Evolutionary conservation across 1,139 yeast genomes (phyloP).

Genomic region (Debaryomyces fabryi): DNA sequence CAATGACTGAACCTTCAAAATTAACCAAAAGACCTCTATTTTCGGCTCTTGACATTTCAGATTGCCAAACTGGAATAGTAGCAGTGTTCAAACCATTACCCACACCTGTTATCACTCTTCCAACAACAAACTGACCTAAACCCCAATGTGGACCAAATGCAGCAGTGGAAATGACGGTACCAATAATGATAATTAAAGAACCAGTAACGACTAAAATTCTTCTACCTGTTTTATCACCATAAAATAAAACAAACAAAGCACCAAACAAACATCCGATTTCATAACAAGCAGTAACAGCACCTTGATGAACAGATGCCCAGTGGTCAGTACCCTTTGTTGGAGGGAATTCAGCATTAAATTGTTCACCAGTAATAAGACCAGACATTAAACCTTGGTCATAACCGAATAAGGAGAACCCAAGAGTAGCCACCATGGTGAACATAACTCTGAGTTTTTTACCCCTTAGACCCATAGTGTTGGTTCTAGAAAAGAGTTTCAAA

Average conservation of each 20-base stretch:
- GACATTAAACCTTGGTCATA: conserved; percentile 82
- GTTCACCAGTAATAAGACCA: conserved; percentile 63
- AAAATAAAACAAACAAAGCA: conserved; percentile 43
- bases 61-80: conserved; percentile 45
- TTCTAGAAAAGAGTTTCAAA: conserved; percentile 23
- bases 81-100: conserved; percentile 39
- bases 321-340: conserved; percentile 40
- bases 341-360: conserved; percentile 61
- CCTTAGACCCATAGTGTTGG: conserved; percentile 47
- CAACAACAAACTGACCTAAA: conserved; percentile 47
- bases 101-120: conserved; percentile 51
- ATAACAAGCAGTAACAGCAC: conserved; percentile 72
- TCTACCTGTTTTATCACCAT: conserved; percentile 53
- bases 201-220: conserved; percentile 43
- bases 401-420: conserved; percentile 70
- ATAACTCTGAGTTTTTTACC: conserved; percentile 47
- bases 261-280: conserved; percentile 79
- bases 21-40: conserved; percentile 58
- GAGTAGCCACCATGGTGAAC: conserved; percentile 59
- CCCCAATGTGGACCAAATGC: conserved; percentile 60
- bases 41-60: conserved; percentile 35
- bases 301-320: conserved; percentile 53
- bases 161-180: conserved; percentile 47
- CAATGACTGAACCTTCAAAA: conserved; percentile 69
- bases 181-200: conserved; percentile 41